phyloP scores from a whole-genome alignment of 805 yeast species.

The Yarrowia yakushimensis region DNA sequence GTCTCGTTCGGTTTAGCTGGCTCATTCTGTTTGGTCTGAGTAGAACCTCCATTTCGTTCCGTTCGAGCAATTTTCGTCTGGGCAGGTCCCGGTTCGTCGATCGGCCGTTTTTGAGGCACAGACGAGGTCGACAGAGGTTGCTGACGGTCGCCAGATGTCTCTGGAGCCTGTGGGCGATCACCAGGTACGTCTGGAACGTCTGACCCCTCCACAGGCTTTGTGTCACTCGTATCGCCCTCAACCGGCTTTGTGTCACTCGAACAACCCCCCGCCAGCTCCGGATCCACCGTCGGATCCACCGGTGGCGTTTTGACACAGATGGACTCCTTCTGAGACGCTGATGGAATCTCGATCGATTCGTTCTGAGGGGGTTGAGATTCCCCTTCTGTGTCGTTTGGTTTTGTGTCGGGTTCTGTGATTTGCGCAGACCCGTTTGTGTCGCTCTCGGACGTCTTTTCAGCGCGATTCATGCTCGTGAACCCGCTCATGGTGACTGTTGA shows the following conservation, averaged over 20 bases:
- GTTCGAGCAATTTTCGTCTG: background rate
- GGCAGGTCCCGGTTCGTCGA: background rate
- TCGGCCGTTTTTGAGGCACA: background rate
- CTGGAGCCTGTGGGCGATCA: background rate
- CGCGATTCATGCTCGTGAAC: constrained; percentile 11
- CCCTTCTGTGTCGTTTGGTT: background rate
- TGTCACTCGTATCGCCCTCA: background rate
- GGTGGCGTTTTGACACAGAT: no score
- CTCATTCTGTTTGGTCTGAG: no score
- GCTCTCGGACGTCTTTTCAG: background rate
- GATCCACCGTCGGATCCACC: background rate
- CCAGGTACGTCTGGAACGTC: no score
- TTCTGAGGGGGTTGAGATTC: no score
- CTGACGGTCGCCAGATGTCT: background rate
- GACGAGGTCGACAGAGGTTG: no score
- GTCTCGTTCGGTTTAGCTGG: no score
- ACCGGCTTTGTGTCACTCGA: background rate
- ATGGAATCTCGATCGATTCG: no score
- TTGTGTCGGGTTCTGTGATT: background rate
- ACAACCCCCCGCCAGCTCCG: background rate
- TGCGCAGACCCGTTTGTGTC: no score
- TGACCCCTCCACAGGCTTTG: background rate
- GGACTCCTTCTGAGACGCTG: no score
- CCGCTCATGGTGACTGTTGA: background rate
- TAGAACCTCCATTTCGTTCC: no score